phyloP scores from a whole-genome alignment of 345 rosid genomes.

The Luvunga scandens region DNA sequence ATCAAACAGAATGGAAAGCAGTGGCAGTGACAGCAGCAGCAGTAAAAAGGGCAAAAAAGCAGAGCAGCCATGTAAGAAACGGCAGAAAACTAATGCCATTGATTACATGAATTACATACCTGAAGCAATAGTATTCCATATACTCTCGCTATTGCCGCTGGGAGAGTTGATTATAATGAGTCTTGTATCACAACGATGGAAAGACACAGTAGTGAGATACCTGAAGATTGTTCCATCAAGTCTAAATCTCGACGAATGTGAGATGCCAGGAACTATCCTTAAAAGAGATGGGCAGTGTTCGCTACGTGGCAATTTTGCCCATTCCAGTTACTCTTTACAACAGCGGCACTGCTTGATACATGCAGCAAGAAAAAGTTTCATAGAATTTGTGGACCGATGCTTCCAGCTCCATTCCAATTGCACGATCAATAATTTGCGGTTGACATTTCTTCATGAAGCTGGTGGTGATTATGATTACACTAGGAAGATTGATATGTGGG shows the following conservation, averaged over 20 bases:
- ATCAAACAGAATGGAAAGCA: constrained; percentile 5
- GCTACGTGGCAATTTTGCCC: neutral
- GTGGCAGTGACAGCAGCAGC: neutral
- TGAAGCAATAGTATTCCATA: constrained; percentile 13
- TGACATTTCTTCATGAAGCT: constrained; percentile 7
- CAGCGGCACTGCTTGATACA: constrained; percentile 2
- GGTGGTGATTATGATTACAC: neutral
- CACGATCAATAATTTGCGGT: constrained; percentile 10
- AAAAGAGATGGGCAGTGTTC: neutral
- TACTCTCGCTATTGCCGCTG: constrained; percentile 18
- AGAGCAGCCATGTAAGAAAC: neutral
- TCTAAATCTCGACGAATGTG: constrained; percentile 17
- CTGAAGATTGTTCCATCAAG: neutral
- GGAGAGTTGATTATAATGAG: constrained; percentile 18
- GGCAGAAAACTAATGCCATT: neutral
- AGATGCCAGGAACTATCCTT: constrained; percentile 10
- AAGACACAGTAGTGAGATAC: neutral
- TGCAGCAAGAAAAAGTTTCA: constrained; percentile 13
- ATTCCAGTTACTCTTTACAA: neutral
- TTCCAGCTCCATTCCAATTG: constrained; percentile 20
- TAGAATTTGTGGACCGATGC: constrained; percentile 16
- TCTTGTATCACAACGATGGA: constrained; percentile 18
- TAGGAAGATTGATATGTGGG: constrained; percentile 15
- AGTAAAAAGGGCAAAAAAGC: neutral
- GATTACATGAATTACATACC: constrained; percentile 23